Evolutionary conservation across 2,329 filamentous ascomycete genomes (phyloP).

Genomic region (Aureobasidium melanogenum): DNA sequence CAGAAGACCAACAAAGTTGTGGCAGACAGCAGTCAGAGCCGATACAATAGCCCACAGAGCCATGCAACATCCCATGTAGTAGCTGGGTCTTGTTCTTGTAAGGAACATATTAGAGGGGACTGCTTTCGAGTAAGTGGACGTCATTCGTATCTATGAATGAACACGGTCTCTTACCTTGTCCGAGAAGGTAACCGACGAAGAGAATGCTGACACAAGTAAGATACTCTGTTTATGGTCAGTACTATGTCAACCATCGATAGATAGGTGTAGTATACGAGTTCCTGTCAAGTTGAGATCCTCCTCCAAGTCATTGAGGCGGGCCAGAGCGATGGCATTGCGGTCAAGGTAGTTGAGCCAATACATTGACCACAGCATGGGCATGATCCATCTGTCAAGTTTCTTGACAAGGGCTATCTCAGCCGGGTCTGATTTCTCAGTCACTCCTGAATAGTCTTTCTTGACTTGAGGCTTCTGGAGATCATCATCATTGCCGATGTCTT

Average conservation of each 20-base stretch:
- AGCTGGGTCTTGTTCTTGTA: conserved; percentile 29
- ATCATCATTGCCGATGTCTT: not conserved
- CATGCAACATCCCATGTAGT: conserved; percentile 31
- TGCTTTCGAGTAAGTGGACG: not conserved
- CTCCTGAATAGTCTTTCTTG: conserved; percentile 22
- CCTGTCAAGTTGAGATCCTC: conserved; percentile 46
- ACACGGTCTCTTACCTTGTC: conserved; percentile 9
- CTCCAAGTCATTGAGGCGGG: conserved; percentile 55
- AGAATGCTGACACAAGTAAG: conserved; percentile 51
- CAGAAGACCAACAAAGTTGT: conserved; percentile 28
- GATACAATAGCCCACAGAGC: conserved; percentile 32
- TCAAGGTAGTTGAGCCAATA: conserved; percentile 70
- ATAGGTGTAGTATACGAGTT: conserved; percentile 33
- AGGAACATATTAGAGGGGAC: conserved; percentile 40
- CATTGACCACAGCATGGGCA: conserved; percentile 45
- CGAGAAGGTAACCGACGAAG: conserved; percentile 48
- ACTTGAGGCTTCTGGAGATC: not conserved
- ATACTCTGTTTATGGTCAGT: conserved; percentile 13
- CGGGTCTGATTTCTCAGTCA: conserved; percentile 25
- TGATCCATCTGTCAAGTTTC: conserved; percentile 23
- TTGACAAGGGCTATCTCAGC: conserved; percentile 22
- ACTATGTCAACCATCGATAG: not conserved
- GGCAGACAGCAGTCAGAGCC: conserved; percentile 25
- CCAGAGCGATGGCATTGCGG: conserved; percentile 50
- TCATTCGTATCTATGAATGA: too few relatives aligned